Conservation (phyloP, 2,329 filamentous ascomycete genomes). For the Coniochaeta sp. region DNA sequence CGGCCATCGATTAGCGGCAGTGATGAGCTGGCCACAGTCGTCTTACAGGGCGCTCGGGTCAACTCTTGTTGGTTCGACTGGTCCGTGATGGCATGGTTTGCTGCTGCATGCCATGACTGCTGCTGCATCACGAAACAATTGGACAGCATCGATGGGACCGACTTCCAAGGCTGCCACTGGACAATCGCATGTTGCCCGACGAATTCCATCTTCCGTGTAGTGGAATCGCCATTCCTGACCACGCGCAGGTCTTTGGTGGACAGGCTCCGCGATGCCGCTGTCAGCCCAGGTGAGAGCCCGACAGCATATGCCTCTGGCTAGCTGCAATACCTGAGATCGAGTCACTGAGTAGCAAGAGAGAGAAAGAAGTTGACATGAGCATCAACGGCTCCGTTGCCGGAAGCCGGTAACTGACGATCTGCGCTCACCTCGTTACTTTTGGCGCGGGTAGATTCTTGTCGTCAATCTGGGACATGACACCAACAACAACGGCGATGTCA, state of each 20-base stretch:
- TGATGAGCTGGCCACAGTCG: not conserved
- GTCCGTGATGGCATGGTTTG: not conserved
- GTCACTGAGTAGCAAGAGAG: too few relatives aligned
- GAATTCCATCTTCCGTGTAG: not conserved
- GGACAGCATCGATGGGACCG: not conserved
- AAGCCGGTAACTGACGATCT: too few relatives aligned
- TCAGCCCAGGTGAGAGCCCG: not conserved
- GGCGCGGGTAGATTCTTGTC: too few relatives aligned
- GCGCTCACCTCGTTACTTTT: too few relatives aligned
- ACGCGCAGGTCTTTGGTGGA: not conserved
- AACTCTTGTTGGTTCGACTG: not conserved
- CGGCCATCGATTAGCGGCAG: not conserved
- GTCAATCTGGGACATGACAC: too few relatives aligned
- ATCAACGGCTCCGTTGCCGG: too few relatives aligned
- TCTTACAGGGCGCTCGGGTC: slow-evolving; percentile 2
- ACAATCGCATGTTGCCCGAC: not conserved
- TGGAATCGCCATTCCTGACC: not conserved
- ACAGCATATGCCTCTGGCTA: too few relatives aligned
- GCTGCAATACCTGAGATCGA: too few relatives aligned
- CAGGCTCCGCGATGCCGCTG: not conserved
- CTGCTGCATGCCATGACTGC: not conserved
- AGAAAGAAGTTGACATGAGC: too few relatives aligned
- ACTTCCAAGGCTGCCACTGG: not conserved
- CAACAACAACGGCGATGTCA: too few relatives aligned
- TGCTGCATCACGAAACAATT: not conserved